Evolutionary conservation across 2,329 filamentous ascomycete genomes (phyloP).

Genomic region (Phyllosticta capitalensis): DNA sequence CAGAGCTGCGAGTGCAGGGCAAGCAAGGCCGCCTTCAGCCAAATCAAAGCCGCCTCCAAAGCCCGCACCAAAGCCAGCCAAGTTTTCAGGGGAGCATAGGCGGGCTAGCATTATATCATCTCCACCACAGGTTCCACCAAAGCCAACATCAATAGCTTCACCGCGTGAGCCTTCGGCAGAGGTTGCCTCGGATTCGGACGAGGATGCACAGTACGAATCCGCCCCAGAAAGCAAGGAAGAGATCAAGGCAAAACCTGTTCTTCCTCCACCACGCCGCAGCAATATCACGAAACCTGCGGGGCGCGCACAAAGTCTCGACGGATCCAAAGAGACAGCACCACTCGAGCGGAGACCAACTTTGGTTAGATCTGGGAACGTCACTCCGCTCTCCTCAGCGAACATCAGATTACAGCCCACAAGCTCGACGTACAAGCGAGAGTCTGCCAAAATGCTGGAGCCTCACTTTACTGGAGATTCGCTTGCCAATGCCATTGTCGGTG

Average conservation of each 20-base stretch:
- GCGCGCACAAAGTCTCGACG: neutral
- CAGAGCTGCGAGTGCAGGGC: constrained; percentile 2
- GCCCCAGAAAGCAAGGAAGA: constrained; percentile 26
- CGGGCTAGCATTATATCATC: neutral
- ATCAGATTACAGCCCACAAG: constrained; percentile 18
- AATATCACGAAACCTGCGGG: constrained; percentile 18
- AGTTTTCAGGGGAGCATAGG: constrained; percentile 8
- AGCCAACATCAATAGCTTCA: neutral
- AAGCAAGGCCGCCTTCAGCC: constrained; percentile 3
- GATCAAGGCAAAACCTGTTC: constrained; percentile 21
- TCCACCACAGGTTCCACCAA: neutral
- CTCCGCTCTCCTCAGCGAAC: constrained; percentile 11
- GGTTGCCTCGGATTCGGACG: constrained; percentile 9
- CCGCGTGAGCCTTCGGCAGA: neutral
- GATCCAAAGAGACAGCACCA: neutral
- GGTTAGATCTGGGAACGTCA: constrained; percentile 18
- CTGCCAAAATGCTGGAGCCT: constrained; percentile 30
- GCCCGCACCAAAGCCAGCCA: constrained; percentile 21
- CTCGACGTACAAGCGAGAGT: constrained; percentile 31
- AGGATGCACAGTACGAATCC: constrained; percentile 20
- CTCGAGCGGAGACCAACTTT: constrained; percentile 16
- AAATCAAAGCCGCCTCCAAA: constrained; percentile 21
- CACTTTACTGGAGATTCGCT: constrained; percentile 54
- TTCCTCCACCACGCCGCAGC: constrained; percentile 29
- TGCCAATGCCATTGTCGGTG: constrained; percentile 65